Base-by-base conservation (phyloP, 2,329 filamentous ascomycete genomes). In the Exophiala viscosa region DNA sequence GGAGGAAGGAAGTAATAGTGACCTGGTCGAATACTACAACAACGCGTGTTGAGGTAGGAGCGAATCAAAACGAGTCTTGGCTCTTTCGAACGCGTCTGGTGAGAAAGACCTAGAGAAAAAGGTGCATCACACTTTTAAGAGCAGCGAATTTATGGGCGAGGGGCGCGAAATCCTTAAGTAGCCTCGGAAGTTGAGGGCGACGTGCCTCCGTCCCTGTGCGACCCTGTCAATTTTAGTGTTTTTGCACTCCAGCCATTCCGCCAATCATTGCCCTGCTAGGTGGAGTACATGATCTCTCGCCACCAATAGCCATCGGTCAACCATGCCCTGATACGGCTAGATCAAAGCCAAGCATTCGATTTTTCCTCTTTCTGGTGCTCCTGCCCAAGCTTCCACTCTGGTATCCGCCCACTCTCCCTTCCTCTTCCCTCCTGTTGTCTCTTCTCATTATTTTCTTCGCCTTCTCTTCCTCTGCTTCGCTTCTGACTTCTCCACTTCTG, bases 31-130 rank as follows among this genome's bases (percentile, higher is more conserved):
- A 28, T 28, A 28, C 23, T 28, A 28, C 23, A 28, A 28, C 18
- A 46, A 40, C 46, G 50, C 44, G 48, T 50, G 11, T 46, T 44
- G 20, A 10, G 36, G 52, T 15, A 36, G 28, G 31, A 43, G 40
- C 54, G 54, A 57, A 57, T 57, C 42, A 46, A 20, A 45, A 13
- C 7, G 11, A 6, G 42, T 35, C 54, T 57, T 54, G 54, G 54
- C 54, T 39, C 14, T 8, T 28, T 32, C 11, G 34, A 13, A 17
- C 34, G 45, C 15, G 4, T 32, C 18, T 35, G 38, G 34, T 17
- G 15, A 34, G 23, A 52, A 32, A 23, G 15, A 23, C 17, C 32
- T 34, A 34, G 23, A 45, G 28, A 28, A 33, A 18, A 33, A 32
- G 45, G 32, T 34, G 41, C 39, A 44, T 39, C 45, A 48, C 47